Evolutionary conservation across 495 filamentous ascomycete genomes (phyloP).

Genomic region (Penicillium turbatum): DNA sequence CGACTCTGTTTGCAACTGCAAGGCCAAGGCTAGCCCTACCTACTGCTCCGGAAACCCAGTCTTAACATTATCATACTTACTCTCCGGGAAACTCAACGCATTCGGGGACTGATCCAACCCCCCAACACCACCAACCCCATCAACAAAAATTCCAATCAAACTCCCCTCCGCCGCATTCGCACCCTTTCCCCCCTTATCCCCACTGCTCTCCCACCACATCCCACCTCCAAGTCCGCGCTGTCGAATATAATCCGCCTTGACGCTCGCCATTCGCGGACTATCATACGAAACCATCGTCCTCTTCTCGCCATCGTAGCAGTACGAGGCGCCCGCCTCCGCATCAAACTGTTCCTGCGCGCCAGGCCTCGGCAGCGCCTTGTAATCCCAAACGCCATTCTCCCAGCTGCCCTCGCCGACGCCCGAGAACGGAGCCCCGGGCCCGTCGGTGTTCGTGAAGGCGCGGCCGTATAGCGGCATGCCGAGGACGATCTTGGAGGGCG

Average conservation of each 20-base stretch:
- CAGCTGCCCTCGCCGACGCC: conserved; percentile 65
- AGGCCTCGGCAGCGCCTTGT: conserved; percentile 55
- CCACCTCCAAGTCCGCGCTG: conserved; percentile 67
- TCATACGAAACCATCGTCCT: conserved; percentile 77
- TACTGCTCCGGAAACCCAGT: conserved; percentile 36
- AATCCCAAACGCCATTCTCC: conserved; percentile 82
- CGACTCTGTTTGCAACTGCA: too few relatives aligned
- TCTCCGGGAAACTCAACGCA: conserved; percentile 64
- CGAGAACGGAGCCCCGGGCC: conserved; percentile 63
- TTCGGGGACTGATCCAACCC: conserved; percentile 60
- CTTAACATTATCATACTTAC: conserved; percentile 75
- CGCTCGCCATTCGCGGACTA: conserved; percentile 51
- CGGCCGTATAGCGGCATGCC: conserved; percentile 90
- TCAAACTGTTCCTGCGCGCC: conserved; percentile 40
- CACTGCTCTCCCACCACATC: conserved; percentile 94
- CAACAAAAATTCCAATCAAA: conserved; percentile 58
- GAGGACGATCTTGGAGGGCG: conserved; percentile 67
- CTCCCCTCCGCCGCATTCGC: conserved; percentile 49
- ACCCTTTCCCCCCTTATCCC: conserved; percentile 55
- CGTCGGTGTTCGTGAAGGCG: conserved; percentile 68
- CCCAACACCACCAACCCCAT: conserved; percentile 42
- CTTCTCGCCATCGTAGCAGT: conserved; percentile 59
- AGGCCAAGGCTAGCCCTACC: background rate
- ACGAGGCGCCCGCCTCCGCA: conserved; percentile 54
- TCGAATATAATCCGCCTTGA: conserved; percentile 66